These are phyloP conservation scores for Aspergillus amoenus DNA, from an alignment of 2,329 filamentous ascomycete genomes.

Conservation along the genomic window DNA sequence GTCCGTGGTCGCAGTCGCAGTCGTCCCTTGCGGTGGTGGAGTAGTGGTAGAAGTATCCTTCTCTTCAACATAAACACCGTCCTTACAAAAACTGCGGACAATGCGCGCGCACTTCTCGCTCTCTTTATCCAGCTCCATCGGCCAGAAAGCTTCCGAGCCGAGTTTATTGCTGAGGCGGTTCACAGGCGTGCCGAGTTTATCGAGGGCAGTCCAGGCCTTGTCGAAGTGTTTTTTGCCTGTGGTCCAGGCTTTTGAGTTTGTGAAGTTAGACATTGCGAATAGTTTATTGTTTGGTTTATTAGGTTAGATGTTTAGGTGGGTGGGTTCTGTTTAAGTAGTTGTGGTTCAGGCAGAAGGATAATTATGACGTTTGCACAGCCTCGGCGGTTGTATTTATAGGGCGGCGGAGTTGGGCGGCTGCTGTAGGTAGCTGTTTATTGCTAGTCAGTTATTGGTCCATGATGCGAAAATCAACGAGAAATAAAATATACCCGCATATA, in stretches of 20 bases:
- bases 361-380: too few relatives aligned
- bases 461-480: too few relatives aligned
- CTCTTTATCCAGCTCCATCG: constrained; percentile 79
- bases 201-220: constrained; percentile 65
- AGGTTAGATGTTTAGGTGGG: background rate
- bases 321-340: too few relatives aligned
- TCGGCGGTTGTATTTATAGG: too few relatives aligned
- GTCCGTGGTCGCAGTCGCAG: too few relatives aligned
- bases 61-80: constrained; percentile 64
- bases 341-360: too few relatives aligned
- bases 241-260: background rate
- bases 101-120: constrained; percentile 89
- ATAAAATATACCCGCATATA: too few relatives aligned
- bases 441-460: too few relatives aligned
- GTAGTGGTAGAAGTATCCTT: constrained; percentile 13
- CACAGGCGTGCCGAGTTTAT: constrained; percentile 71
- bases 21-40: background rate
- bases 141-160: constrained; percentile 80
- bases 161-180: constrained; percentile 80
- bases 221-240: constrained; percentile 66
- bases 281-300: background rate
- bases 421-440: too few relatives aligned
- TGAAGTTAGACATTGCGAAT: background rate
- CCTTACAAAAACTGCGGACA: constrained; percentile 82
- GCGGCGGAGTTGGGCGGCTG: too few relatives aligned